A percentile compares a stretch with the other conserved stretches of the same genome.
phyloP scores from a whole-genome alignment of 257 asterid species.

The Plantago elongata region DNA sequence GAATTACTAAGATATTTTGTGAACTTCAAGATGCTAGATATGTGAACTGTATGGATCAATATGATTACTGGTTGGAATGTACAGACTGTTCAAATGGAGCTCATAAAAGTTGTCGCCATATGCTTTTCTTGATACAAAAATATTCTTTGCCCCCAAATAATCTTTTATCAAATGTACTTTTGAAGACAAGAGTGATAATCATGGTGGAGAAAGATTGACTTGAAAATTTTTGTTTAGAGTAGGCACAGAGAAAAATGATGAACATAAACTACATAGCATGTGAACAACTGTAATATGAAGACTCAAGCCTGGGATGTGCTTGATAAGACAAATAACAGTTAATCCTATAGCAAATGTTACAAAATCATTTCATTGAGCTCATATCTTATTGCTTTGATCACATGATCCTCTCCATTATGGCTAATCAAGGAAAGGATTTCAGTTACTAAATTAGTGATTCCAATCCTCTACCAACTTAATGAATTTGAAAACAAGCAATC shows the following conservation, averaged over 20 bases:
- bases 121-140: constrained; percentile 8
- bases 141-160: constrained; percentile 18
- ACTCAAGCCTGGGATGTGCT: too few species aligned
- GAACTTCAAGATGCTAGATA: neutral
- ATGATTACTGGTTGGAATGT: neutral
- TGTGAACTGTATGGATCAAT: neutral
- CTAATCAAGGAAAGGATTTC: constrained; percentile 12
- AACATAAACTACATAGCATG: neutral
- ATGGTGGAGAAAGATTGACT: neutral
- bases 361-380: neutral
- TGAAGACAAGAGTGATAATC: neutral
- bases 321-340: neutral
- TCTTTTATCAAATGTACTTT: neutral
- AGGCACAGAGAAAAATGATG: neutral
- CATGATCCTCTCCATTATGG: constrained; percentile 17
- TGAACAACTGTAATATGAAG: constrained; percentile 1
- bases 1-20: too few species aligned
- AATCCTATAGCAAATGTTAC: neutral
- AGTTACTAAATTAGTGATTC: constrained; percentile 1
- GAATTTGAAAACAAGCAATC: constrained; percentile 6
- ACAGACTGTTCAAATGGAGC: constrained; percentile 14
- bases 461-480: constrained; percentile 3
- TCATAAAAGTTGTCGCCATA: constrained; percentile 16
- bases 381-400: constrained; percentile 3
- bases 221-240: neutral